Evolutionary conservation across 2,329 filamentous ascomycete species (phyloP).

Genomic region (Sporothrix protearum): DNA sequence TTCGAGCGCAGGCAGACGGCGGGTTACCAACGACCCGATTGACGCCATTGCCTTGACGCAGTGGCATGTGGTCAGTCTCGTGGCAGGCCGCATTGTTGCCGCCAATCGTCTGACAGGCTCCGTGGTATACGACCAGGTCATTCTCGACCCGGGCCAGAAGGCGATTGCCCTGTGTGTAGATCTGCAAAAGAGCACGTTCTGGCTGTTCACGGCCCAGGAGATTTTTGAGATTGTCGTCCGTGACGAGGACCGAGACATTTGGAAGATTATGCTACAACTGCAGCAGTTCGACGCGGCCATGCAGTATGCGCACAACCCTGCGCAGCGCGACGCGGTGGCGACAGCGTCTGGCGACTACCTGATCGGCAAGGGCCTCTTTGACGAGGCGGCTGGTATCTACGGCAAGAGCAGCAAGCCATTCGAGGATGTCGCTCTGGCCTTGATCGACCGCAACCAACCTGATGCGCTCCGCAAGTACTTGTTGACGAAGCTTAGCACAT

Average conservation of each 20-base stretch:
- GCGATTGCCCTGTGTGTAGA: constrained; percentile 84
- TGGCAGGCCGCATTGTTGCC: constrained; percentile 78
- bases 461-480: constrained; percentile 91
- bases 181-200: constrained; percentile 92
- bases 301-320: constrained; percentile 72
- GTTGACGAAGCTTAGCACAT: constrained; percentile 72
- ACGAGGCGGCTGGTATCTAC: constrained; percentile 84
- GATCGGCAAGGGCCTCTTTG: constrained; percentile 73
- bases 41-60: constrained; percentile 81
- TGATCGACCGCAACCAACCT: constrained; percentile 85
- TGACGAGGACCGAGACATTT: constrained; percentile 88
- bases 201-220: constrained; percentile 86
- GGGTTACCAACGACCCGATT: constrained; percentile 66
- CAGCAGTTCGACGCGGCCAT: constrained; percentile 87
- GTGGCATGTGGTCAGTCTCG: constrained; percentile 84
- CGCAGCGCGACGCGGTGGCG: constrained; percentile 86
- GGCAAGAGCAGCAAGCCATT: constrained; percentile 96
- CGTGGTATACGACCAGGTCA: constrained; percentile 80
- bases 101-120: constrained; percentile 83
- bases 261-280: constrained; percentile 85
- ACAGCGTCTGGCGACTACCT: constrained; percentile 89
- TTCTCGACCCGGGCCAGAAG: constrained; percentile 74
- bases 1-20: constrained; percentile 57
- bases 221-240: constrained; percentile 91
- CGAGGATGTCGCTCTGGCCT: constrained; percentile 85